Evolutionary conservation across 345 rosid species (phyloP).

Genomic region (Gossypium bickii): DNA sequence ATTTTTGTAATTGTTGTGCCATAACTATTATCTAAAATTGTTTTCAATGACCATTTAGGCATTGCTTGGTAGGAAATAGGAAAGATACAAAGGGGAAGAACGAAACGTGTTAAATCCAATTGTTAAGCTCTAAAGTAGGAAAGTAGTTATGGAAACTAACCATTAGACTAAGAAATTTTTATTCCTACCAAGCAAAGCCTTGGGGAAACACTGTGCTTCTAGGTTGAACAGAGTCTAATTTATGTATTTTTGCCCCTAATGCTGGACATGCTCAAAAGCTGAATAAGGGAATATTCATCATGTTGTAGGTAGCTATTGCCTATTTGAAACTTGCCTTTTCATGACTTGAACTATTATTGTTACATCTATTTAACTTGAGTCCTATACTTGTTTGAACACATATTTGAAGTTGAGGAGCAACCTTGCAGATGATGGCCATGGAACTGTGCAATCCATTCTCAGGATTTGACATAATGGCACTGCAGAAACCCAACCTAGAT

Average conservation of each 20-base stretch:
- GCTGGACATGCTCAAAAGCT: too few relatives aligned
- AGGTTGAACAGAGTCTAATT: background rate
- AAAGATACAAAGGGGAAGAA: too few relatives aligned
- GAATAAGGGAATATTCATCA: background rate
- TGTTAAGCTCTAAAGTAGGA: background rate
- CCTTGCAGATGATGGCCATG: slow-evolving; percentile 33
- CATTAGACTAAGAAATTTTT: background rate
- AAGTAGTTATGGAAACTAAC: background rate
- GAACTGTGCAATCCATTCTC: slow-evolving; percentile 68
- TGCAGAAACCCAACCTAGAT: slow-evolving; percentile 30
- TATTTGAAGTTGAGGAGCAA: slow-evolving; percentile 42
- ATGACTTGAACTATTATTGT: background rate
- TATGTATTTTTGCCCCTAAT: background rate
- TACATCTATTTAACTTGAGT: slow-evolving; percentile 10
- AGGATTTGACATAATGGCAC: slow-evolving; percentile 39
- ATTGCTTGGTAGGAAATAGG: background rate
- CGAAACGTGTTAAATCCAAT: background rate
- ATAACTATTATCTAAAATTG: background rate
- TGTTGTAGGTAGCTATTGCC: background rate
- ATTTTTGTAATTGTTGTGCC: background rate
- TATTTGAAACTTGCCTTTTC: slow-evolving; percentile 2
- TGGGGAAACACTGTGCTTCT: background rate
- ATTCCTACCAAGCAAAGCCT: background rate
- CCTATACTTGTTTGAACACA: slow-evolving; percentile 14
- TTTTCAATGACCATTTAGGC: background rate